Base-by-base conservation (phyloP, 192 early-diverging fungal species). In the Podila minutissima region DNA sequence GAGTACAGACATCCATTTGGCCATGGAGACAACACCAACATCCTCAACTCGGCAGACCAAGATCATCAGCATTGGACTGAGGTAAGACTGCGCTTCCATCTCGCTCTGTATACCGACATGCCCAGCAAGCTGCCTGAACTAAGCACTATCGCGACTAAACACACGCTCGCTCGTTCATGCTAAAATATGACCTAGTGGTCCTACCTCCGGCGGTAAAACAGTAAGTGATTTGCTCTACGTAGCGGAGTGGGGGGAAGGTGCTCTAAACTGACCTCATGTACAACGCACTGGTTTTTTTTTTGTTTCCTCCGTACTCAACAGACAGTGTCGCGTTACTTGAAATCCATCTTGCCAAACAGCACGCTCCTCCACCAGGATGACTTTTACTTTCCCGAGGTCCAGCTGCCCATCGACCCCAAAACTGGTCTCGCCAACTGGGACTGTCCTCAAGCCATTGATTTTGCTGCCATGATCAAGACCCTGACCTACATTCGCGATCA, bases 341-440 rank as follows among this genome's bases (percentile, higher is more conserved):
- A 75, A 50, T 84, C 86, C 38, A 75, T 93, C 33, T 75, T 93
- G 15, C 90, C 92, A 4, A 88, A 88, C 51, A 85, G 83, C 13
- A 74, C 86, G 13, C 81, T 92, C 10, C 64, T 94, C 29, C 91
- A 92, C 74, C 94, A 95, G 71, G 94, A 95, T 82, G 89, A 92
- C 67, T 95, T 91, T 83, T 95, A 91, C 83, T 88, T 86, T 84
- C 86, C 88, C 0, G 91, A 91, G n/a, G 67, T 22, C 64, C 77
- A 91, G 24, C 89, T 95, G n/a, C 93, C 93, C 19, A 65, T 89
- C 4, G 82, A 93, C 74, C 66, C 75, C 11, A 83, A 77, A 31
- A 87, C 87, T 4, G 83, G 86, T 7, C 68, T 90, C 8, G 75
- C 85, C 57, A 93, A 96, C 70, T 96, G 94, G 94, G 94, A 96